A percentile compares a stretch with the other conserved stretches of the same genome.
Conservation (phyloP, 768 basidiomycete species). For the Kwoniella sp. region DNA sequence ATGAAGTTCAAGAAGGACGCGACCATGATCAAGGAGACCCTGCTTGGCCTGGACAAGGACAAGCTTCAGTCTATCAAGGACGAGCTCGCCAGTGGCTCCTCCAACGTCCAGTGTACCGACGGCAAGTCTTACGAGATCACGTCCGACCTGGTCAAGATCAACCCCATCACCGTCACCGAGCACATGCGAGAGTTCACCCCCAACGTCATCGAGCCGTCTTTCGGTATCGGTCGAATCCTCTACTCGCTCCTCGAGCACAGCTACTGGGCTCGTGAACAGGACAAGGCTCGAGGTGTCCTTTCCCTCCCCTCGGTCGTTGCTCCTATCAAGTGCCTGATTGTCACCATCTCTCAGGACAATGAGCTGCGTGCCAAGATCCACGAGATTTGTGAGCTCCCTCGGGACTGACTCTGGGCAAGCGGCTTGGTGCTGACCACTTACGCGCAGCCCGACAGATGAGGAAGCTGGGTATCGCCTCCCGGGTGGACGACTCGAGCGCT, state of each 20-base stretch:
- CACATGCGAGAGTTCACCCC: constrained; percentile 88
- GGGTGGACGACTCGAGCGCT: constrained; percentile 91
- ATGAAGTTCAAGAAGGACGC: constrained; percentile 84
- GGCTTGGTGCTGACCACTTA: constrained; percentile 5
- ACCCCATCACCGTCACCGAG: constrained; percentile 80
- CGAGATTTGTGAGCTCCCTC: constrained; percentile 82
- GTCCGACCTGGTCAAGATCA: constrained; percentile 68
- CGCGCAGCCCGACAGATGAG: constrained; percentile 74
- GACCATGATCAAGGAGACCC: constrained; percentile 53
- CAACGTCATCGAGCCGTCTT: constrained; percentile 98
- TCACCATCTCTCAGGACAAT: constrained; percentile 80
- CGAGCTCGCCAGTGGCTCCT: constrained; percentile 64
- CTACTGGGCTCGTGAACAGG: constrained; percentile 91
- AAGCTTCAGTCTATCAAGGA: constrained; percentile 64
- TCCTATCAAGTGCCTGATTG: constrained; percentile 94
- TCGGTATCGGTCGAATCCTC: constrained; percentile 92
- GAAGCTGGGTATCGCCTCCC: constrained; percentile 78
- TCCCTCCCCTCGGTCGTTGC: constrained; percentile 85
- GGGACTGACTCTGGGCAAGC: not conserved
- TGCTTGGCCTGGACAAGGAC: constrained; percentile 65
- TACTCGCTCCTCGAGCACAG: constrained; percentile 91
- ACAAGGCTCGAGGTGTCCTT: constrained; percentile 83
- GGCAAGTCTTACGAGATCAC: constrained; percentile 68
- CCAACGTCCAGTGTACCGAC: constrained; percentile 59
- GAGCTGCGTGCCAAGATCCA: constrained; percentile 77